Evolutionary conservation across 2,329 filamentous ascomycete genomes (phyloP).

Genomic region (Fusarium miscanthi): DNA sequence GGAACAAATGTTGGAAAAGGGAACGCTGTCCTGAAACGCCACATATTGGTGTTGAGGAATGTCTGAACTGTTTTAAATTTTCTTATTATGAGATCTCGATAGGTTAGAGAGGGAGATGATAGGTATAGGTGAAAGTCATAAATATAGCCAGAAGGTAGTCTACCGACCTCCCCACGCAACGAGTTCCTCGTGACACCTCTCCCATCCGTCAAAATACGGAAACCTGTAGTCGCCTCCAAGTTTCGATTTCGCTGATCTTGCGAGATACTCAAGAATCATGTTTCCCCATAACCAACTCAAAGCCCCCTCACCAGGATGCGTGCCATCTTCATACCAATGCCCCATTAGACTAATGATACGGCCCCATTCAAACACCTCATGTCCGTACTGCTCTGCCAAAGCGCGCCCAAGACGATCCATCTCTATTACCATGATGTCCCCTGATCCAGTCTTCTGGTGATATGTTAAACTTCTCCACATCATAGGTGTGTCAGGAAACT

Average conservation of each 20-base stretch:
- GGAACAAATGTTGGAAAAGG: no score
- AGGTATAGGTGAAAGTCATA: no score
- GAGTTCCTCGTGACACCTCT: neutral
- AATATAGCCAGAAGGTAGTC: neutral
- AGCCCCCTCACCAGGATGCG: neutral
- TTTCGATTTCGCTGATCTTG: neutral
- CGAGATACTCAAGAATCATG: constrained; percentile 13
- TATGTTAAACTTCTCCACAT: constrained; percentile 1
- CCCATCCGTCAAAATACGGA: constrained; percentile 19
- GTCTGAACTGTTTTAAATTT: no score
- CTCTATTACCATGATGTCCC: neutral
- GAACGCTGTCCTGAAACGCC: no score
- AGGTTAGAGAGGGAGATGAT: no score
- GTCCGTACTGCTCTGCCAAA: neutral
- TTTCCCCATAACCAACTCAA: constrained; percentile 11
- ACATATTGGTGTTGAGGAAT: no score
- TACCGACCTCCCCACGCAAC: neutral
- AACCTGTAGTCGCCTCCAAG: neutral
- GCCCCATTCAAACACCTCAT: constrained; percentile 9
- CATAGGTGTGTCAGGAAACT: neutral
- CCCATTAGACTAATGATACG: neutral
- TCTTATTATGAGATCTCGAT: no score
- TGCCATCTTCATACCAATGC: neutral
- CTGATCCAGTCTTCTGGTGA: neutral
- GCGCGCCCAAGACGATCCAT: constrained; percentile 12